phyloP scores from a whole-genome alignment of 441 rosid species.

The Breynia disticha region DNA sequence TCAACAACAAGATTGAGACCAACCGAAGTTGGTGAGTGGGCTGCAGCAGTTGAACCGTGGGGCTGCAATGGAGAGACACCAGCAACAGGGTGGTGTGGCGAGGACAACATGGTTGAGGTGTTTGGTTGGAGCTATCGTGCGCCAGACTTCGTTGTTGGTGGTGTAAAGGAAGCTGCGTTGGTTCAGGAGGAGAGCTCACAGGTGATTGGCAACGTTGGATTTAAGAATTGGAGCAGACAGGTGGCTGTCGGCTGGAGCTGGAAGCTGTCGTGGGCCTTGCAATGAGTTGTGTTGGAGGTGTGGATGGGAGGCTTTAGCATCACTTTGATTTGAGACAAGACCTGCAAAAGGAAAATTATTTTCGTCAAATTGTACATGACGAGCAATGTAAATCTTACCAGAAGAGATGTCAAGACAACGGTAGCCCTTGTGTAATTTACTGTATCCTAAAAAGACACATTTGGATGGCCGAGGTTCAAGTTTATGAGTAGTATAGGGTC shows the following conservation, averaged over 20 bases:
- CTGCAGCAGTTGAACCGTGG: no score
- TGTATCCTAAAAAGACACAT: not conserved
- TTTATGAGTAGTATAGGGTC: not conserved
- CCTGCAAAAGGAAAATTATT: not conserved
- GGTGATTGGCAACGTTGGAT: no score
- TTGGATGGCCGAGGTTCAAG: not conserved
- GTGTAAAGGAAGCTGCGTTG: no score
- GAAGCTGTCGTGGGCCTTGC: no score
- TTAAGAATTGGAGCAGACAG: no score
- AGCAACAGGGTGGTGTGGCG: no score
- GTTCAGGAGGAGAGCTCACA: no score
- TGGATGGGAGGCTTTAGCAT: not conserved
- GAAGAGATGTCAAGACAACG: not conserved
- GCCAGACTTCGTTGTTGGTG: no score
- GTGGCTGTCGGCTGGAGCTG: no score
- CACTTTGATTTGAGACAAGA: no score
- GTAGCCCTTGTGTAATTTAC: not conserved
- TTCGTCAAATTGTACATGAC: not conserved
- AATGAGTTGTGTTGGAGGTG: not conserved
- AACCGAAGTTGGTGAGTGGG: not conserved
- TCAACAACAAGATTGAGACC: not conserved
- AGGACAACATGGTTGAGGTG: no score
- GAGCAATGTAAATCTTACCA: not conserved
- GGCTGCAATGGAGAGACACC: not conserved
- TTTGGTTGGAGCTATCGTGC: no score